Conservation (phyloP, 306 rosid species). For the Spatholobus suberectus region DNA sequence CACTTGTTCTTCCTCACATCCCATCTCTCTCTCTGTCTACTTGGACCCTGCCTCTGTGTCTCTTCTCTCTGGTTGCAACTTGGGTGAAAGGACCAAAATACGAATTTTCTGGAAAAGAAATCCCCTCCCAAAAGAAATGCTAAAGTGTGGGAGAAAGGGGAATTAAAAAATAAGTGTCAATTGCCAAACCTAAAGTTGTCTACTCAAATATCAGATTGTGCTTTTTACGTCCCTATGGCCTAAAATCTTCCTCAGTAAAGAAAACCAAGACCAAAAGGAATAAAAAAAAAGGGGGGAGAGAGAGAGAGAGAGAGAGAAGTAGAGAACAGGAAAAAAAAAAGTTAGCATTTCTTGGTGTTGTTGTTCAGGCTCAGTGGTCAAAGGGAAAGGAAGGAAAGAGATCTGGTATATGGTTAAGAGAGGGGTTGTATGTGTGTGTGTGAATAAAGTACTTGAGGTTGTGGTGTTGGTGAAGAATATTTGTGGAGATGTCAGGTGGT, state of each 20-base stretch:
- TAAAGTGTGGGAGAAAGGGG: constrained; percentile 22
- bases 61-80: constrained; percentile 53
- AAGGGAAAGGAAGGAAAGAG: constrained; percentile 31
- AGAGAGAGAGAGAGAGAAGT: neutral
- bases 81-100: constrained; percentile 38
- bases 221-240: constrained; percentile 42
- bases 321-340: constrained; percentile 13
- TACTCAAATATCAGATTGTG: constrained; percentile 33
- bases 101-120: constrained; percentile 26
- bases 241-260: constrained; percentile 42
- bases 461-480: constrained; percentile 33
- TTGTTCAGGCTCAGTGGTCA: neutral
- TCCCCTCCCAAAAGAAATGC: constrained; percentile 36
- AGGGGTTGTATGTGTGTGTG: constrained; percentile 15
- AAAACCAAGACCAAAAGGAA: constrained; percentile 5
- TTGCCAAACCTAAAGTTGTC: constrained; percentile 32
- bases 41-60: constrained; percentile 29
- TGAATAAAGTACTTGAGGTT: neutral
- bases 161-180: constrained; percentile 46
- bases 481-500: constrained; percentile 78
- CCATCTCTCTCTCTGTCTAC: neutral
- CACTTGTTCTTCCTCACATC: constrained; percentile 30
- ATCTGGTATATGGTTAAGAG: constrained; percentile 46
- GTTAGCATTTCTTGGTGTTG: neutral
- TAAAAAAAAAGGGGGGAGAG: neutral